phyloP scores from a whole-genome alignment of 108 stramenopile genomes.

The Skeletonema potamos region DNA sequence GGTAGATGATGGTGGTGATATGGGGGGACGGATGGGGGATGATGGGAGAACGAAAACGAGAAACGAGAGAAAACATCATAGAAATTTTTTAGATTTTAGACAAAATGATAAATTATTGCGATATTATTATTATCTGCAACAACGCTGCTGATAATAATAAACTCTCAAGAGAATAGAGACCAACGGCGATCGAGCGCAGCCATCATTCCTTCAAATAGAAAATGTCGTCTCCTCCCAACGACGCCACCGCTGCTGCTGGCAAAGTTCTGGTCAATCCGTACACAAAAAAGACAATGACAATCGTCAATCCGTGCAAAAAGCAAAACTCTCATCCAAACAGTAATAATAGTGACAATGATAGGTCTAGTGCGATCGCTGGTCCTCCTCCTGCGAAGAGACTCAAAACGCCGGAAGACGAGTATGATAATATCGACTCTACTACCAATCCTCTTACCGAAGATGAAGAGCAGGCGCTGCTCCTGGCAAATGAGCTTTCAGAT shows the following conservation, averaged over 20 bases:
- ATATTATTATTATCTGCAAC: too few relatives aligned
- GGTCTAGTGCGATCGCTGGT: not conserved
- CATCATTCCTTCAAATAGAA: not conserved
- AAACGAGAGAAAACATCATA: too few relatives aligned
- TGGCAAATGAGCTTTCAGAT: conserved; percentile 7
- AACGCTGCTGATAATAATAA: too few relatives aligned
- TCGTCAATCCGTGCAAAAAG: not conserved
- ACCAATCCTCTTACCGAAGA: not conserved
- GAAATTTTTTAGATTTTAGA: too few relatives aligned
- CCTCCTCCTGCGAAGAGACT: not conserved
- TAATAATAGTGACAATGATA: not conserved
- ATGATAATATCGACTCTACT: not conserved
- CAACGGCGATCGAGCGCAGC: too few relatives aligned
- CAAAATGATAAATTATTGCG: too few relatives aligned
- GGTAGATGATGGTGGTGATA: too few relatives aligned
- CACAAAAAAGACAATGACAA: not conserved
- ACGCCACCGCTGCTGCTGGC: not conserved
- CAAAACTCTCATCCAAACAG: not conserved
- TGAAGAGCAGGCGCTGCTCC: not conserved
- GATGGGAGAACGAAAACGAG: too few relatives aligned
- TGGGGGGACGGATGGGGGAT: too few relatives aligned
- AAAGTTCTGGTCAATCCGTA: not conserved
- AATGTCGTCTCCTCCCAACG: not conserved
- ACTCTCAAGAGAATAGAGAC: too few relatives aligned
- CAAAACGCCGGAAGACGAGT: not conserved